phyloP scores from a whole-genome alignment of 2,329 filamentous ascomycete species.

The Aspergillus thermomutatus region DNA sequence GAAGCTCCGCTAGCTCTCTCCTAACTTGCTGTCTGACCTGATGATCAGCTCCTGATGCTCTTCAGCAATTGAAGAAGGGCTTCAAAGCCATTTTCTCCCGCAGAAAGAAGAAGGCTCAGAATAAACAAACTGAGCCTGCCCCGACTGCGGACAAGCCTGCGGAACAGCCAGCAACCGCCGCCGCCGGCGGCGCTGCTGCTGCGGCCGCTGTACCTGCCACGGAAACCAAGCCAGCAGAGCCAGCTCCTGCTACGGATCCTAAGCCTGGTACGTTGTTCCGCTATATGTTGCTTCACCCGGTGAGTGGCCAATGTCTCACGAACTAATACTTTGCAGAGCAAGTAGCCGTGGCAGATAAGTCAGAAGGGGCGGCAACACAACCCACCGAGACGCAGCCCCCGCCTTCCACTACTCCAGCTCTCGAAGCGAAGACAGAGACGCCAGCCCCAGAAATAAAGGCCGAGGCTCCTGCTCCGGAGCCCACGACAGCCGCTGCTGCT shows the following conservation, averaged over 20 bases:
- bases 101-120: slow-evolving; percentile 26
- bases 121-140: slow-evolving; percentile 6
- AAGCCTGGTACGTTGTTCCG: slow-evolving; percentile 13
- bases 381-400: slow-evolving; percentile 10
- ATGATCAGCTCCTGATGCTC: slow-evolving; percentile 26
- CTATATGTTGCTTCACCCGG: neutral
- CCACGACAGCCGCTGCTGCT: slow-evolving; percentile 1
- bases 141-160: slow-evolving; percentile 10
- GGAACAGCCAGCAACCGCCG: slow-evolving; percentile 8
- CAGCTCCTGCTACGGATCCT: slow-evolving; percentile 7
- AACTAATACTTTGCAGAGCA: neutral
- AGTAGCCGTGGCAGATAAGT: slow-evolving; percentile 7
- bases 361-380: slow-evolving; percentile 8
- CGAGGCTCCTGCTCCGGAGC: slow-evolving; percentile 2
- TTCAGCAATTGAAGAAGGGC: slow-evolving; percentile 32
- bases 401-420: slow-evolving; percentile 7
- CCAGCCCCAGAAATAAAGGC: slow-evolving; percentile 3
- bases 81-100: slow-evolving; percentile 30
- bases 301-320: neutral
- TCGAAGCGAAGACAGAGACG: slow-evolving; percentile 1
- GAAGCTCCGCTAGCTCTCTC: neutral
- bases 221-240: slow-evolving; percentile 1
- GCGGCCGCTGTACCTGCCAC: slow-evolving; percentile 4
- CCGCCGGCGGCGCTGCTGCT: slow-evolving; percentile 7
- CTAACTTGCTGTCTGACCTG: neutral